Base-by-base conservation (phyloP, 1,284 basidiomycete genomes). In the Ganoderma meredithae region DNA sequence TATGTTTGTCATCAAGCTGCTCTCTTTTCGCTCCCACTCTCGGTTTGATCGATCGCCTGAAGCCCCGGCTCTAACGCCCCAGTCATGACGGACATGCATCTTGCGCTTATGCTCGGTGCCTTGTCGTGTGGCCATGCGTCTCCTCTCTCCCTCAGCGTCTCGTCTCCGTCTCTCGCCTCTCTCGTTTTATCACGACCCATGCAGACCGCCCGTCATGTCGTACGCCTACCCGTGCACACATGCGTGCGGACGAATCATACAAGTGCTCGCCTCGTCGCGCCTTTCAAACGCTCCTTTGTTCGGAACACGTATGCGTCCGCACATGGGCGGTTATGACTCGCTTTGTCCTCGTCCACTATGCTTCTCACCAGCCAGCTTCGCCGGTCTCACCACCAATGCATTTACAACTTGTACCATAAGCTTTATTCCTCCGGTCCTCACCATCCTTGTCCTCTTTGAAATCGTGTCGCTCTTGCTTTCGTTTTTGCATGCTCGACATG, bases 1-100 rank as follows among this genome's bases (percentile, higher is more conserved):
- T 74, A 76, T 74, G 73, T 72, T 72, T 73, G 73, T 76, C 75
- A 72, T 69, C 69, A 71, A 72, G 69, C 72, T 74, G 73, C 72
- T 74, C 72, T 76, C 74, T 41, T 60, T 60, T 25, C 58, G 58
- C 58, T 63, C 65, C 64, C 67, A 73, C 71, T 72, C 63, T 73
- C 69, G 69, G 71, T 72, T 69, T 66, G 70, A 72, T 66, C 66
- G 52, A 72, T 66, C 66, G 52, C 64, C 41, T 36, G 22, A 63
- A 53, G 40, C 66, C 62, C 66, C 40, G 60, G 62, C 27, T 39
- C n/a, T 49, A 65, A 72, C 66, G 71, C 63, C 44, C 60, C 61
- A 69, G 63, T 67, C 67, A 70, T 69, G 71, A 72, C 67, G 65
- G 61, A 67, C 65, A 58, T 63, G 64, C 68, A 66, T 62, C 60